phyloP scores from a whole-genome alignment of 2,329 filamentous ascomycete genomes.

The Alternaria metachromatica region DNA sequence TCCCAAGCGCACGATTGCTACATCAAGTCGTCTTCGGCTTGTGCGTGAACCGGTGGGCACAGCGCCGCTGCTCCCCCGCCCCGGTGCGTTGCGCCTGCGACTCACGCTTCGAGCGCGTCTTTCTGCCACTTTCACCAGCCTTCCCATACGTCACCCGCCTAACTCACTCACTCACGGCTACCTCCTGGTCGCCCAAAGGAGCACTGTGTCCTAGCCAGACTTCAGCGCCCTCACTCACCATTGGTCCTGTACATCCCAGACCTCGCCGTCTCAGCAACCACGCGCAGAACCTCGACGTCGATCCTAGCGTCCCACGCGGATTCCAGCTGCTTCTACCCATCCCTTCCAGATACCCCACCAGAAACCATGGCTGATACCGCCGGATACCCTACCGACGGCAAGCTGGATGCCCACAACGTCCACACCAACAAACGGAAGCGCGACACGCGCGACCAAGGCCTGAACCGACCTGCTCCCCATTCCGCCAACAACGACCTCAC shows the following conservation, averaged over 20 bases:
- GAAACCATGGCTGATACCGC: slow-evolving; percentile 47
- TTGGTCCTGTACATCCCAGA: not conserved
- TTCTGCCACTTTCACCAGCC: slow-evolving; percentile 9
- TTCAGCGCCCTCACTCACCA: not conserved
- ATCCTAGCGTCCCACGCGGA: not conserved
- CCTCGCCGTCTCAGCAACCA: not conserved
- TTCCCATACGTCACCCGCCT: slow-evolving; percentile 18
- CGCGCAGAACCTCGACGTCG: slow-evolving; percentile 2
- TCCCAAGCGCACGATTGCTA: slow-evolving; percentile 37
- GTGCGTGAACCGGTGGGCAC: slow-evolving; percentile 35
- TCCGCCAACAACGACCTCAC: slow-evolving; percentile 42
- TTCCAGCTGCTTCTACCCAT: not conserved
- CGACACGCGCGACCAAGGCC: slow-evolving; percentile 53
- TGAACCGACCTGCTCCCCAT: slow-evolving; percentile 46
- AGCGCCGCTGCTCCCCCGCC: slow-evolving; percentile 26
- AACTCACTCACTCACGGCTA: not conserved
- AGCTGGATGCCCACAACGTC: slow-evolving; percentile 41
- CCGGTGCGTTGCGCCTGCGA: slow-evolving; percentile 32
- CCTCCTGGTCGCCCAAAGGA: not conserved
- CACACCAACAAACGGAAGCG: slow-evolving; percentile 56
- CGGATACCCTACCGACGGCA: slow-evolving; percentile 46
- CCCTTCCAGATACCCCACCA: not conserved
- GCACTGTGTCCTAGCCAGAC: not conserved
- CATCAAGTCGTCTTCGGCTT: slow-evolving; percentile 22
- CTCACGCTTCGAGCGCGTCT: slow-evolving; percentile 31